Evolutionary conservation across 2,329 filamentous ascomycete genomes (phyloP), one percentile per base, ranked within the genome.

Genomic region (Fusarium buharicum): DNA sequence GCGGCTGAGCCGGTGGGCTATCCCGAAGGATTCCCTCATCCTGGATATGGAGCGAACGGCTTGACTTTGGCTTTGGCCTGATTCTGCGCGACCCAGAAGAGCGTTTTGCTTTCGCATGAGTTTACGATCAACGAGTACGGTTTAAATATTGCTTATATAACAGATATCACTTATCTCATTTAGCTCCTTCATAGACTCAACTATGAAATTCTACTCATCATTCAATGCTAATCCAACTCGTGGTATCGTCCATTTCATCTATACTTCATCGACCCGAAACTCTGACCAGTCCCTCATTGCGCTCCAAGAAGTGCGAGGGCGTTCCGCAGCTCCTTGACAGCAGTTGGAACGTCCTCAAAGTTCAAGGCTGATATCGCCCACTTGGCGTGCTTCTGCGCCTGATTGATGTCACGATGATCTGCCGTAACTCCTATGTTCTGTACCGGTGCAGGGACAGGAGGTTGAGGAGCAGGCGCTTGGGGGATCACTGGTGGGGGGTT

Each of bases 321-420:
- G 56, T 86, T 87, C 48, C 86, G 86, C 60, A 99, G 75, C 73
- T 99, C 93, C 70, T 89, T 88, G 5, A 98, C 88, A 0, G 95
- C 95, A 0, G 95, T 99, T 2, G 89, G 83, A 2, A 96, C 90
- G 74, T 99, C 95, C 68, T 99, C 95, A 76, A 99, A 99, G 70
- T 97, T 97, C 43, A 99, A 79, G 0, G 95, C 95, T 11, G 93
- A 97, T 37, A 98, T 96, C 1, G 95, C 95, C 92, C 92, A 99
- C 70, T 92, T 93, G 3, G 94, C 93, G 78, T 98, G 95, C 74
- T 98, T 99, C 75, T 97, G 93, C 5, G 95, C 94, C 68, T 88
- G 85, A 31, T 86, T 80, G 31, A 97, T 89, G 62, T 97, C 92
- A 28, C 76, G 72, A 8, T 73, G 72, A 41, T 71, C 69, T 13